These are phyloP conservation scores for Hordeum marinum DNA, from an alignment of 176 grass and related monocot species.

Conservation along the genomic window DNA sequence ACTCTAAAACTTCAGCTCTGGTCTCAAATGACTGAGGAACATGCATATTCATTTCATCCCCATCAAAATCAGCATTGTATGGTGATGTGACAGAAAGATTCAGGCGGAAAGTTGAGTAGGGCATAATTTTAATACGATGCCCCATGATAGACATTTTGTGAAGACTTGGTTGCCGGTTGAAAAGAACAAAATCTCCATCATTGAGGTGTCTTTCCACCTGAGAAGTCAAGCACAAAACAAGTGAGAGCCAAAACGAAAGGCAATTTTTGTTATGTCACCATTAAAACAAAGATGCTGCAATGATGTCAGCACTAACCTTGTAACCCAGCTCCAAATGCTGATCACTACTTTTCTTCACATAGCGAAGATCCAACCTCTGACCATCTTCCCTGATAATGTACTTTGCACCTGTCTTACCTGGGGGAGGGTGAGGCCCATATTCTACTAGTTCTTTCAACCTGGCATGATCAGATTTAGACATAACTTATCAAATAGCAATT, in stretches of 20 bases:
- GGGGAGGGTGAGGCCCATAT: conserved; percentile 90
- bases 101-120: conserved; percentile 90
- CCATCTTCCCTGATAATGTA: conserved; percentile 98
- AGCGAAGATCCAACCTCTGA: conserved; percentile 89
- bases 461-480: conserved; percentile 20
- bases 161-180: conserved; percentile 93
- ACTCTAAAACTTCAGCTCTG: conserved; percentile 89
- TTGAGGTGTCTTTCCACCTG: conserved; percentile 89
- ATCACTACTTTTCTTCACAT: conserved; percentile 97
- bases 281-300: background rate
- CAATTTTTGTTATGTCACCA: background rate
- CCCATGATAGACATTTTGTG: conserved; percentile 99
- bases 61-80: conserved; percentile 99
- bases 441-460: conserved; percentile 95
- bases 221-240: conserved; percentile 16
- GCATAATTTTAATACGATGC: conserved; percentile 97
- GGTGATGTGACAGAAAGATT: conserved; percentile 96
- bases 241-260: background rate
- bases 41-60: conserved; percentile 99
- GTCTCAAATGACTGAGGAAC: conserved; percentile 97
- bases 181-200: conserved; percentile 96
- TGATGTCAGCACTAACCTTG: conserved; percentile 42
- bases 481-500: background rate
- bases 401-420: conserved; percentile 91
- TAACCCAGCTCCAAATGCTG: conserved; percentile 96